phyloP scores from a whole-genome alignment of 1,139 yeast genomes.

The Taphrina communis region DNA sequence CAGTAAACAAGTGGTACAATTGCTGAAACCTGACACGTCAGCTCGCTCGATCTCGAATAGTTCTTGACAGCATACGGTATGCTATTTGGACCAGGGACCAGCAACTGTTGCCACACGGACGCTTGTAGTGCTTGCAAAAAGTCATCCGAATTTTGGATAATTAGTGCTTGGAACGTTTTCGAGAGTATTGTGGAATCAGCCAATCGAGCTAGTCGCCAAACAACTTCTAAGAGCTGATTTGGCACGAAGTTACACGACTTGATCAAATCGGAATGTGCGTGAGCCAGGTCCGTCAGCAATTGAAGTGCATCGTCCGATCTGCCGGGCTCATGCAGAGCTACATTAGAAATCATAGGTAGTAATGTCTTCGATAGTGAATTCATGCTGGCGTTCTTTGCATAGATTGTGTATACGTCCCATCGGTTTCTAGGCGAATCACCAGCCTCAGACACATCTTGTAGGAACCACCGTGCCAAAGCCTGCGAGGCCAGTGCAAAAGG shows the following conservation, averaged over 20 bases:
- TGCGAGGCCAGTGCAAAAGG: not conserved
- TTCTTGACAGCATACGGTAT: constrained; percentile 1
- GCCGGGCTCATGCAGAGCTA: not conserved
- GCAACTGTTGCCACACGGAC: constrained; percentile 1
- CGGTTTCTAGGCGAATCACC: not conserved
- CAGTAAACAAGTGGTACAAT: not conserved
- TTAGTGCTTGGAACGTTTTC: not conserved
- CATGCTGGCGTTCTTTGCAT: not conserved
- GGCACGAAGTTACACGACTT: not conserved
- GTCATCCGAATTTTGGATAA: not conserved
- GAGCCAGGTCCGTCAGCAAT: not conserved
- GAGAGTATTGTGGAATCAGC: not conserved
- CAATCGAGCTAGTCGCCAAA: constrained; percentile 4
- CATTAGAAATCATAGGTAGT: not conserved
- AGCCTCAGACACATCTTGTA: not conserved
- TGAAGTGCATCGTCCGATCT: not conserved
- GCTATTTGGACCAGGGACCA: not conserved
- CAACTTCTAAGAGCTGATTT: not conserved
- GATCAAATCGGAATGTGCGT: not conserved
- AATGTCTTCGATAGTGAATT: not conserved
- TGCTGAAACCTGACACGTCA: not conserved
- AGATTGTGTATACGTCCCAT: not conserved
- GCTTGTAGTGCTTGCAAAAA: not conserved
- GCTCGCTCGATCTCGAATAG: not conserved
- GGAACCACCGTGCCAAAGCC: not conserved